Evolutionary conservation across 2,329 filamentous ascomycete species (phyloP), one percentile per base, ranked within the genome.

Genomic region (Calonectria pauciramosa): DNA sequence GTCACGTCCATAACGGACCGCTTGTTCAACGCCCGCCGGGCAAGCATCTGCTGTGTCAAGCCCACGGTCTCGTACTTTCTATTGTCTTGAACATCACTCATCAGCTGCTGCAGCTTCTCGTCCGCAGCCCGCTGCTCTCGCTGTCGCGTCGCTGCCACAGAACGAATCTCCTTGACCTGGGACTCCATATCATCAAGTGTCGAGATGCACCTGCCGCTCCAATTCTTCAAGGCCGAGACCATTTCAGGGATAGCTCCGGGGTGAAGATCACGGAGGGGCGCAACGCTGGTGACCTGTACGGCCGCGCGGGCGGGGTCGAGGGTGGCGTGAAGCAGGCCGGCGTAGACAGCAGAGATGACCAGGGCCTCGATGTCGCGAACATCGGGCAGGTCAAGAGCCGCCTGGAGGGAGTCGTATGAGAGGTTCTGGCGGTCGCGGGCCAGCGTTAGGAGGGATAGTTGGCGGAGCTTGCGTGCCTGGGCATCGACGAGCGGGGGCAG

Each of bases 301-400:
- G 91, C 90, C 41, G 93, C 91, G 70, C 93, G 90, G 72, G 91
- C 91, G 5, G 96, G 95, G 82, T 98, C 95, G 71, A 99, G 93
- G 51, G 95, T 96, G 9, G 94, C 96, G 49, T 91, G 90, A 64
- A 99, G 87, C 2, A 99, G 91, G 51, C 94, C 94, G 8, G 94
- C 92, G 87, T 98, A 99, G 82, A 98, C 94, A 80, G 96, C 94
- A 47, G 93, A 92, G 79, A 96, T 97, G 79, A 99, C 92, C 74
- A 98, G 91, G 78, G 94, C 91, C 88, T 99, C 97, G 70, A 99
- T 92, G 56, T 94, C 92, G 52, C 93, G 90, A 30, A 91, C 83
- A 41, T 90, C 91, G 36, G 90, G 82, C 20, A 99, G 92, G 70
- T 90, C 91, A 56, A 99, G 92, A 0, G 90, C 88, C 9, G 84